Evolutionary conservation across 2,329 filamentous ascomycete species (phyloP), one percentile per base, ranked within the genome.

Genomic region (Apiospora sp.): DNA sequence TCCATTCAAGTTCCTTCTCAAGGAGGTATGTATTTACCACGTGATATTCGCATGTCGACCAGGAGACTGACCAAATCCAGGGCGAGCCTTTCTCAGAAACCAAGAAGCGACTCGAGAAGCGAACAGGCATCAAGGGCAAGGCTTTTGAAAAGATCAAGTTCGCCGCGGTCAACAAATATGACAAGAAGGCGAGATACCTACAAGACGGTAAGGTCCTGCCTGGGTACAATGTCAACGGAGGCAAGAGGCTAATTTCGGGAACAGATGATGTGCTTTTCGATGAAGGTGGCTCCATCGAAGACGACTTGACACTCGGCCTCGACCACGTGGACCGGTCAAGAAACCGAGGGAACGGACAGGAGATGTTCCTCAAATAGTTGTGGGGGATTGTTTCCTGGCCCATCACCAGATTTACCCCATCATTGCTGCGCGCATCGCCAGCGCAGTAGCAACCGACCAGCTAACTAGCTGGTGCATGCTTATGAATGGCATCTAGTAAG

Each of bases 61-160:
- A 16, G 30, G 51, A n/a, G 72, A 37, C 68, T 71, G 73, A 80
- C 71, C 67, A 13, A 37, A 16, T 71, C 12, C 70, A 96, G 91
- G 93, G 91, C 71, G 96, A 99, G 82, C 87, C 88, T 51, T 98
- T 99, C 83, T 91, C 91, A 73, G 94, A 98, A 46, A 98, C 95
- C 61, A 98, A 96, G 85, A 94, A 97, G 84, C 91, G 96, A n/a
- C 86, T 99, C 4, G 95, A 96, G 77, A 96, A 95, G 82, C 89
- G 96, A 73, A 98, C 94, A 0, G 95, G 95, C 37, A 92, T 99
- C 84, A 98, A 98, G 84, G 97, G 96, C 82, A 99, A 99, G 87
- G 94, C 94, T 76, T 95, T 99, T 77, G 96, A 99, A 83, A 98
- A 98, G 87, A 96, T 99, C 83, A 98, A 97, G 83, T 98, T 99